Evolutionary conservation across 2,329 filamentous ascomycete species (phyloP).

Genomic region (Trichoderma atroviride): DNA sequence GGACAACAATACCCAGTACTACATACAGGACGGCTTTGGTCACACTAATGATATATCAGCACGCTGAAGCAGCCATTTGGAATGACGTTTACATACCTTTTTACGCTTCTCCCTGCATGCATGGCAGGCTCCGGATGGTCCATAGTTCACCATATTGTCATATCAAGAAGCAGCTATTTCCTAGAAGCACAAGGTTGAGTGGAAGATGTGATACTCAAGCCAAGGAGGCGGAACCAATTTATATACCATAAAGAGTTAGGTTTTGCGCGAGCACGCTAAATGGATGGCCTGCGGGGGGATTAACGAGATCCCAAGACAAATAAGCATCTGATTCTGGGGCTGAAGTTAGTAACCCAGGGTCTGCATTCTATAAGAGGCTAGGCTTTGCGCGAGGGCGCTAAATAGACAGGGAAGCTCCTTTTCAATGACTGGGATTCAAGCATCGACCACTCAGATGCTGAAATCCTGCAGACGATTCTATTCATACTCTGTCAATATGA

Average conservation of each 20-base stretch:
- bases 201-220: neutral
- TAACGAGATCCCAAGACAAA: neutral
- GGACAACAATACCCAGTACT: neutral
- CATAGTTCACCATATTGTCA: neutral
- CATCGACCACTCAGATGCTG: neutral
- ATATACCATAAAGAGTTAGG: neutral
- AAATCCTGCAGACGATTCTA: neutral
- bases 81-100: neutral
- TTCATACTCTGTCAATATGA: neutral
- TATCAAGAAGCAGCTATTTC: neutral
- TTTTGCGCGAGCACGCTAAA: neutral
- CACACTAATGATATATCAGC: neutral
- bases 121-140: neutral
- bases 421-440: neutral
- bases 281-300: neutral
- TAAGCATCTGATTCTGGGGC: neutral
- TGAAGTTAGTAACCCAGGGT: neutral
- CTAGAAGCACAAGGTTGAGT: neutral
- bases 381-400: neutral
- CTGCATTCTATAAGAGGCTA: neutral
- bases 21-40: neutral
- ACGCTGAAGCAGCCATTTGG: neutral
- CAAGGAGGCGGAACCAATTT: neutral
- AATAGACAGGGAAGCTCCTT: neutral
- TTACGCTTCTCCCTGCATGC: neutral